Conservation (phyloP, 1,284 basidiomycete species). For the Marasmius oreades region DNA sequence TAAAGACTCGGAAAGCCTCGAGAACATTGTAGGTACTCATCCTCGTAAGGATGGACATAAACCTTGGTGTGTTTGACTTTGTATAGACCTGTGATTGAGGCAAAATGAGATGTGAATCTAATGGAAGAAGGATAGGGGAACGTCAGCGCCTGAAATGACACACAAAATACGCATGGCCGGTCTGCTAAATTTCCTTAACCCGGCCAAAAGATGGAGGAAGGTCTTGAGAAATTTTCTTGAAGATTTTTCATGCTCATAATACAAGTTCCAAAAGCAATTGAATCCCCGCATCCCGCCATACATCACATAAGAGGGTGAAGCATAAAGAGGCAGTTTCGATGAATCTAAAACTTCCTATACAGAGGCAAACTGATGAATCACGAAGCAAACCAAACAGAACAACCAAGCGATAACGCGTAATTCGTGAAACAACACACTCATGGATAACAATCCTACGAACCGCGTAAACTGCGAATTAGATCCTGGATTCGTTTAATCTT, state of each 20-base stretch:
- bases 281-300: neutral
- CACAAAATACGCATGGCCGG: conserved; percentile 44
- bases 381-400: no score
- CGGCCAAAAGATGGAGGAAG: conserved; percentile 56
- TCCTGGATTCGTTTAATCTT: conserved; percentile 44
- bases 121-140: conserved; percentile 2
- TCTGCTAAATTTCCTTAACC: conserved; percentile 50
- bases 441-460: neutral
- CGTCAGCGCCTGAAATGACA: conserved; percentile 12
- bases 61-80: conserved; percentile 56
- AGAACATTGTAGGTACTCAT: no score
- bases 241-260: conserved; percentile 16
- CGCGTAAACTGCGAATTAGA: conserved; percentile 27
- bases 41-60: conserved; percentile 69
- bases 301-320: neutral
- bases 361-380: no score
- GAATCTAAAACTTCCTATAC: no score
- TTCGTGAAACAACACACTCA: neutral
- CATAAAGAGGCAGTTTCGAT: neutral
- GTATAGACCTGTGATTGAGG: no score
- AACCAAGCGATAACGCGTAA: neutral
- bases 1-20: no score
- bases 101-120: no score
- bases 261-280: conserved; percentile 1
- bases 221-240: neutral